A percentile compares a stretch with the other conserved stretches of the same genome.
These are phyloP conservation scores for Prunus campanulata DNA, from an alignment of 306 rosid genomes.

Conservation along the genomic window DNA sequence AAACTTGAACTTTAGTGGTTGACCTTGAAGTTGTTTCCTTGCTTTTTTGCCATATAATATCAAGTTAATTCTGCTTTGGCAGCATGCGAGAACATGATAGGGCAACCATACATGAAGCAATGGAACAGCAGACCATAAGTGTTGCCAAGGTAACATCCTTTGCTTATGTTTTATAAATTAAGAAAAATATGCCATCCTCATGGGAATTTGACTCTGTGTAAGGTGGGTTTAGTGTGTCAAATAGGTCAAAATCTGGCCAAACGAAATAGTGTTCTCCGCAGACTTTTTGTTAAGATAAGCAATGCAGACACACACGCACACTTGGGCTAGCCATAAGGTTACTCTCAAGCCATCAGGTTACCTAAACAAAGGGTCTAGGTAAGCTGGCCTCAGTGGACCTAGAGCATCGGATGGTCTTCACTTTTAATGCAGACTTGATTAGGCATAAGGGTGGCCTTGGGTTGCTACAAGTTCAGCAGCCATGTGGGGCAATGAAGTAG, in stretches of 20 bases:
- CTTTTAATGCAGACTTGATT: not conserved
- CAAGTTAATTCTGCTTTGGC: constrained; percentile 26
- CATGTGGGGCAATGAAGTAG: not conserved
- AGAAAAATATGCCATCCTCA: not conserved
- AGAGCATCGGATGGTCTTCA: not conserved
- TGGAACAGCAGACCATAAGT: constrained; percentile 99
- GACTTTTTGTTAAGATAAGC: not conserved
- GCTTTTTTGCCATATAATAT: constrained; percentile 18
- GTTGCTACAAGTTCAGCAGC: not conserved
- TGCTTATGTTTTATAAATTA: not conserved
- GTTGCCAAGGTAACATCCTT: constrained; percentile 80
- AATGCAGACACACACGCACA: not conserved
- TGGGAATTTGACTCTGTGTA: not conserved
- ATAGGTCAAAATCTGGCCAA: not conserved
- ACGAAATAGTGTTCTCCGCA: not conserved
- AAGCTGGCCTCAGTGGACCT: not conserved
- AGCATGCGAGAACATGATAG: constrained; percentile 98
- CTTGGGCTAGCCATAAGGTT: not conserved
- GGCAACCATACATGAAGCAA: constrained; percentile 99
- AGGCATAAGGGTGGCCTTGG: not conserved
- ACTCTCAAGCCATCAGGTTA: not conserved
- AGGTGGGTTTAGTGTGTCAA: not conserved
- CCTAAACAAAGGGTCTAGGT: not conserved
- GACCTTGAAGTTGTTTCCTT: not conserved
- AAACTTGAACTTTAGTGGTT: not conserved